Percentiles rank a stretch among this genome's conserved stretches.
Conservation (phyloP, 495 filamentous ascomycete species). For the Lasiosphaeriaceae sp. region DNA sequence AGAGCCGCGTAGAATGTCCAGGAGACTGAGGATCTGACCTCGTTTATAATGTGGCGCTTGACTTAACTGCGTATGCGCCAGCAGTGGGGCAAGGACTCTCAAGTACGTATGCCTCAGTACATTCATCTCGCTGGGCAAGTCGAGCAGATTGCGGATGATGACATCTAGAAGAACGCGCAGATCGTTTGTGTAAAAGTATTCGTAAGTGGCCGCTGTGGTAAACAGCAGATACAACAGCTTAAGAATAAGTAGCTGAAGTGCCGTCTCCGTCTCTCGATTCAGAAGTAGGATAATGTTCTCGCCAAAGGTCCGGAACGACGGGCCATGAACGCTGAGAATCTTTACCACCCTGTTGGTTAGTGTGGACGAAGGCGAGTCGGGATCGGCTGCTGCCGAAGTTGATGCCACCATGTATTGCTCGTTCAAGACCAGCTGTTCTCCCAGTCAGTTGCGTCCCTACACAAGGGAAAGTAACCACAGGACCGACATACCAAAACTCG, state of each 20-base stretch:
- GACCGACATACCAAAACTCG: slow-evolving; percentile 69
- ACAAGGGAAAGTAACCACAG: not conserved
- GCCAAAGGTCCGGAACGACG: slow-evolving; percentile 86
- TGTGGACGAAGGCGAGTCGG: slow-evolving; percentile 39
- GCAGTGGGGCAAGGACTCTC: slow-evolving; percentile 85
- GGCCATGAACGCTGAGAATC: slow-evolving; percentile 71
- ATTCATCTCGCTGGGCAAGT: slow-evolving; percentile 76
- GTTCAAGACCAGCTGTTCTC: slow-evolving; percentile 79
- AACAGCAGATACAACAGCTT: slow-evolving; percentile 95
- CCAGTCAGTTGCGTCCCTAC: not conserved
- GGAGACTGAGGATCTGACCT: slow-evolving; percentile 72
- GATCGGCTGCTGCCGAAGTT: slow-evolving; percentile 52
- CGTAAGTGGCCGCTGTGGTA: slow-evolving; percentile 82
- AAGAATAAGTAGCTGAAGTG: slow-evolving; percentile 87
- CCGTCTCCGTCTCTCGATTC: slow-evolving; percentile 92
- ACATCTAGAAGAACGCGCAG: slow-evolving; percentile 92
- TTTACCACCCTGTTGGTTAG: slow-evolving; percentile 96
- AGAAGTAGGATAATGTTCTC: slow-evolving; percentile 96
- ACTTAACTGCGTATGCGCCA: slow-evolving; percentile 86
- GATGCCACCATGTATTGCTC: slow-evolving; percentile 94
- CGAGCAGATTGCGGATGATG: slow-evolving; percentile 90
- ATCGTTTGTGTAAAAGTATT: slow-evolving; percentile 99
- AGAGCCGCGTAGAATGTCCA: slow-evolving; percentile 60
- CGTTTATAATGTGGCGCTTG: slow-evolving; percentile 86
- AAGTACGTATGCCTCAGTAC: slow-evolving; percentile 93